Conservation (phyloP, 805 yeast species). For the Nakazawaea holstii region DNA sequence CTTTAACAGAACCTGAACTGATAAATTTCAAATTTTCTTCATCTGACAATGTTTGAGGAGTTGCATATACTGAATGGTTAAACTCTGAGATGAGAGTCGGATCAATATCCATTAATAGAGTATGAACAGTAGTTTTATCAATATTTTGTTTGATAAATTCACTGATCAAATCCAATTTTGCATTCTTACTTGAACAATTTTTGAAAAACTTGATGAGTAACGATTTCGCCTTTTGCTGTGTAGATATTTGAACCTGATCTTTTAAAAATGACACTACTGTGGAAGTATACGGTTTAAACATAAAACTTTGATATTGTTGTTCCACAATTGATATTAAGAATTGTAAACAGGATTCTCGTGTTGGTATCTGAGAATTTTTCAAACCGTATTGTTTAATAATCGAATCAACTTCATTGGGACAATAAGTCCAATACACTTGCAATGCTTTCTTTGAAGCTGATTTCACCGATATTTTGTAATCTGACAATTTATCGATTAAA, state of each 20-base stretch:
- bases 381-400: conserved; percentile 40
- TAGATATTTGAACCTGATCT: conserved; percentile 5
- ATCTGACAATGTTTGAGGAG: neutral
- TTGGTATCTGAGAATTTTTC: conserved; percentile 27
- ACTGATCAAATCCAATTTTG: conserved; percentile 38
- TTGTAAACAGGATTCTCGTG: conserved; percentile 38
- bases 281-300: conserved; percentile 24
- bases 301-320: conserved; percentile 26
- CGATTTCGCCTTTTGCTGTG: neutral
- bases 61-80: conserved; percentile 2
- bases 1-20: conserved; percentile 23
- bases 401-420: conserved; percentile 42
- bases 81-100: conserved; percentile 18
- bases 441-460: conserved; percentile 44
- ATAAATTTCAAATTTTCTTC: conserved; percentile 15
- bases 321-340: conserved; percentile 39
- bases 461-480: conserved; percentile 29
- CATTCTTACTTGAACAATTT: conserved; percentile 28
- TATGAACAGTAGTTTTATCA: conserved; percentile 17
- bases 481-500: conserved; percentile 40
- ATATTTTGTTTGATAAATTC: conserved; percentile 33
- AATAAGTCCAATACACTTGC: conserved; percentile 48
- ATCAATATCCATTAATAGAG: conserved; percentile 26
- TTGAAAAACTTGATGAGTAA: conserved; percentile 33
- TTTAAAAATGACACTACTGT: conserved; percentile 19